Base-by-base conservation (phyloP, 176 grass and related monocot genomes). In the Paspalum vaginatum region DNA sequence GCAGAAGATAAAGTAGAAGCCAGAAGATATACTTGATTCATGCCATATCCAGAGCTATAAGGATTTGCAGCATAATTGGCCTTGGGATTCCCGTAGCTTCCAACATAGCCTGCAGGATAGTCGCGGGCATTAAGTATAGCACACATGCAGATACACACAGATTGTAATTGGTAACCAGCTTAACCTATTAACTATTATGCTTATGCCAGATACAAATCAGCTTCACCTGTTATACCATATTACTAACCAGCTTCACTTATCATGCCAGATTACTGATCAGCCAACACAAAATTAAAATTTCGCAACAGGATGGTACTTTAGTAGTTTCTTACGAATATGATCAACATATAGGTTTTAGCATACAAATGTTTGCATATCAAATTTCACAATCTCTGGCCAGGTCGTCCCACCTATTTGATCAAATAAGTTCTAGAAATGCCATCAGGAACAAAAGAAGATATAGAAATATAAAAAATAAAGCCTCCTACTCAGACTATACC, bases 31-130 rank as follows among this genome's bases (percentile, higher is more conserved):
- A 94, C 92, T 84, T 88, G 88, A 88, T 84, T 94, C 73, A 84
- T 84, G 72, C 26, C 87, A 70, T 94, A 94, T 15, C 71, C 88
- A 86, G 80, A 53, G 61, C 60, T 79, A 74, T 88, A 91, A 70
- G 79, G 53, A 81, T 91, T 94, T 61, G 52, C 76, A 49, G 59
- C 76, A 81, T 88, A 91, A 77, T 42, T 81, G 37, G 55, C 83
- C 61, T 84, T 90, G 18, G 80, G 80, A 91, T 91, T 94, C 72
- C 83, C 86, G 40, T 91, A 94, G 83, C 75, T 78, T 78, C 86
- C 92, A 61, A 42, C 56, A 53, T 87, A 89, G 69, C 79, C 92
- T 86, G 80, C 54, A 78, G 24, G 60, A 65, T 46, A 25, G 14
- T 53, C 54, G 14, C 20, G 45, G 17, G 17, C 49, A 78, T 51